Conservation (phyloP, 768 basidiomycete genomes). For the Leccinum olivaceopallidum region DNA sequence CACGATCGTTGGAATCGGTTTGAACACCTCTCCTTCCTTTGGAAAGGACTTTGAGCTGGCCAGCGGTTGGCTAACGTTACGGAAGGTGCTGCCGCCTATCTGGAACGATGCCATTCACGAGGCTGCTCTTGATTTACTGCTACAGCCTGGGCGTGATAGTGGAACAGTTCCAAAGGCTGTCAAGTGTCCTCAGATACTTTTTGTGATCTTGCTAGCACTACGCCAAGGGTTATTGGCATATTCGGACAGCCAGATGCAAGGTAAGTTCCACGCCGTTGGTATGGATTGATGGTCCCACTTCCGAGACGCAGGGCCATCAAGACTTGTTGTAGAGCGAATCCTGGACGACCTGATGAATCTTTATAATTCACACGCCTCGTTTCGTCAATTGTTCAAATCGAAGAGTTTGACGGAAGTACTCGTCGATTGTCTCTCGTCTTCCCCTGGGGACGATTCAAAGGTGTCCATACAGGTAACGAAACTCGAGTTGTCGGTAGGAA, state of each 20-base stretch:
- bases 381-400: conserved; percentile 73
- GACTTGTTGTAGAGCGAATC: conserved; percentile 33
- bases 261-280: background rate
- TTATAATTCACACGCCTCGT: conserved; percentile 62
- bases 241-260: conserved; percentile 21
- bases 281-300: background rate
- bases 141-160: conserved; percentile 43
- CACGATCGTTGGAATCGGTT: conserved; percentile 55
- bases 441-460: conserved; percentile 11
- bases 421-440: conserved; percentile 63
- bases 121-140: conserved; percentile 66
- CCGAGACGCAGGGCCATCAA: conserved; percentile 23
- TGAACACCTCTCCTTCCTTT: conserved; percentile 61
- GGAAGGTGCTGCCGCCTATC: conserved; percentile 59
- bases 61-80: conserved; percentile 80
- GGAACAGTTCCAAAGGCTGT: conserved; percentile 33
- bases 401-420: conserved; percentile 69
- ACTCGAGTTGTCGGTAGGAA: conserved; percentile 64
- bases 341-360: conserved; percentile 69
- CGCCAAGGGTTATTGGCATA: conserved; percentile 51
- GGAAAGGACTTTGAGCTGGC: conserved; percentile 80
- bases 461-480: conserved; percentile 71
- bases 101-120: conserved; percentile 73
- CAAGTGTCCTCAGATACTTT: conserved; percentile 66
- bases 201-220: conserved; percentile 70